A percentile compares a stretch with the other conserved stretches of the same genome.
Evolutionary conservation across 768 basidiomycete species (phyloP).

Genomic region (Tricholoma hemisulphureum): DNA sequence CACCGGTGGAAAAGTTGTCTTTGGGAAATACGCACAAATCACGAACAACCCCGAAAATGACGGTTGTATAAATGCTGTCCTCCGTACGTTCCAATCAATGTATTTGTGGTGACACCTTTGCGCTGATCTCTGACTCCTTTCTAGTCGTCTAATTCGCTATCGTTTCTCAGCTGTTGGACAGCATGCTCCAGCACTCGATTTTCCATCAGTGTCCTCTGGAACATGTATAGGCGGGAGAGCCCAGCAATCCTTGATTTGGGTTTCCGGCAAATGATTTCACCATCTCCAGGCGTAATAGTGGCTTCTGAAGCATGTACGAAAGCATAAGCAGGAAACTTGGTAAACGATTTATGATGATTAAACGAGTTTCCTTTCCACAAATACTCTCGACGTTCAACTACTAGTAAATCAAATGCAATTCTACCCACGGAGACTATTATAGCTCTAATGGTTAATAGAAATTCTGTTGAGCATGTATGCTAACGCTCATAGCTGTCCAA

Average conservation of each 20-base stretch:
- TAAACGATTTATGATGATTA: too few relatives aligned
- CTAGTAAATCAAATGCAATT: too few relatives aligned
- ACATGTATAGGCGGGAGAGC: background rate
- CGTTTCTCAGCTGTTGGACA: background rate
- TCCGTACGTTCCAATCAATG: conserved; percentile 61
- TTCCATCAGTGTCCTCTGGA: background rate
- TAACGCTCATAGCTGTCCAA: background rate
- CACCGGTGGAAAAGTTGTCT: conserved; percentile 91
- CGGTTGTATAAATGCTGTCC: conserved; percentile 93
- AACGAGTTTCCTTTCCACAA: too few relatives aligned
- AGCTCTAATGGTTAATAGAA: too few relatives aligned
- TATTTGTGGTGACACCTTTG: background rate
- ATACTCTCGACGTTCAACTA: too few relatives aligned
- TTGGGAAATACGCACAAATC: conserved; percentile 91
- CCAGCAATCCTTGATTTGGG: background rate
- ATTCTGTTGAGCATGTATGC: too few relatives aligned
- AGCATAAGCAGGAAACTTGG: background rate
- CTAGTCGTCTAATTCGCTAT: conserved; percentile 26
- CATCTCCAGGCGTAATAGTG: background rate
- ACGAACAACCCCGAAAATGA: conserved; percentile 97
- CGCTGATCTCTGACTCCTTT: background rate
- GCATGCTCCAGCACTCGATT: background rate
- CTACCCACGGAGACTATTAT: too few relatives aligned
- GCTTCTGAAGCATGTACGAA: background rate
- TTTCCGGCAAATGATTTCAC: too few relatives aligned